Percentiles rank a stretch among this genome's conserved stretches.
Evolutionary conservation across 495 filamentous ascomycete species (phyloP).

Genomic region (Penicillium parvum): DNA sequence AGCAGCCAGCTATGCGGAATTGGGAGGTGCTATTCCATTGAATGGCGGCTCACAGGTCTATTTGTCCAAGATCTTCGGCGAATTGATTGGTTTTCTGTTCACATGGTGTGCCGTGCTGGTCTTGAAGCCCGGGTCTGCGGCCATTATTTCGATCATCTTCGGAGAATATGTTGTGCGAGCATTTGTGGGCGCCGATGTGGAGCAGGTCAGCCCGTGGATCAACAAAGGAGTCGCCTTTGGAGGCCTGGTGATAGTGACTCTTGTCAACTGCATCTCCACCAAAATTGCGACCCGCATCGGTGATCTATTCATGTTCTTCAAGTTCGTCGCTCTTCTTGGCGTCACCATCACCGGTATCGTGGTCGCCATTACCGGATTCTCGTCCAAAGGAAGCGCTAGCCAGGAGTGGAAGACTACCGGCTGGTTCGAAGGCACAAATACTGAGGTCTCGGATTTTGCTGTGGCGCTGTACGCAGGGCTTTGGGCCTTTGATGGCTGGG

Average conservation of each 20-base stretch:
- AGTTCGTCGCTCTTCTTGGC: conserved; percentile 83
- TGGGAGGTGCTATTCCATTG: conserved; percentile 91
- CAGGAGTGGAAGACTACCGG: conserved; percentile 79
- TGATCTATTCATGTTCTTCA: conserved; percentile 93
- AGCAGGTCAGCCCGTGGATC: conserved; percentile 74
- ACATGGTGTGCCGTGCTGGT: conserved; percentile 95
- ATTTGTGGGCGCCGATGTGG: conserved; percentile 72
- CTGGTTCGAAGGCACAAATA: conserved; percentile 86
- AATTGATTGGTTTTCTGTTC: conserved; percentile 86
- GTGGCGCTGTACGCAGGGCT: conserved; percentile 92
- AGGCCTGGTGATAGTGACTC: conserved; percentile 70
- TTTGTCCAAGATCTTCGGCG: conserved; percentile 91
- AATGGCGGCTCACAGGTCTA: conserved; percentile 95
- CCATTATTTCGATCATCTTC: conserved; percentile 96
- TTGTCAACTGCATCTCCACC: conserved; percentile 87
- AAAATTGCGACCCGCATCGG: conserved; percentile 78
- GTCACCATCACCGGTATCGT: conserved; percentile 87
- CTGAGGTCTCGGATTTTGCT: conserved; percentile 77
- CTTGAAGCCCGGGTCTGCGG: conserved; percentile 85
- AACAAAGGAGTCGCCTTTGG: conserved; percentile 83
- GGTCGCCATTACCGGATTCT: conserved; percentile 80
- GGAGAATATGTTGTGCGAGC: conserved; percentile 93
- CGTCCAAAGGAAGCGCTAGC: conserved; percentile 68
- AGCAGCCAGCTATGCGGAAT: conserved; percentile 90
- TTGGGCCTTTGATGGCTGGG: conserved; percentile 99